Evolutionary conservation across 2,329 filamentous ascomycete genomes (phyloP).

Genomic region (Cladobotryum protrusum): DNA sequence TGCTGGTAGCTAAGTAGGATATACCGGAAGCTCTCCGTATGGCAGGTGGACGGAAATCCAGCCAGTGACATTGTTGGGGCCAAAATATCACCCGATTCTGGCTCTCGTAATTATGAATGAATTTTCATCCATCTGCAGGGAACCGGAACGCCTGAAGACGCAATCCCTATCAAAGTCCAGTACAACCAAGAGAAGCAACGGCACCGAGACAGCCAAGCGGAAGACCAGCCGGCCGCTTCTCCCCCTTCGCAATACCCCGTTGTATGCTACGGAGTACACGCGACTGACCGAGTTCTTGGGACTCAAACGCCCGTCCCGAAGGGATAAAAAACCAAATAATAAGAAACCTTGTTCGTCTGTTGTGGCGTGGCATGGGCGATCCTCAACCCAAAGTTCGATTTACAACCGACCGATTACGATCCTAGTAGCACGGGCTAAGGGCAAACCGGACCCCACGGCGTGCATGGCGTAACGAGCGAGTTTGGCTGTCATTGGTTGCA

Average conservation of each 20-base stretch:
- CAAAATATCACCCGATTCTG: no score
- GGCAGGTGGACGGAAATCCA: neutral
- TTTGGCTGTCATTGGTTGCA: constrained; percentile 5
- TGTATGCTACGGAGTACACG: no score
- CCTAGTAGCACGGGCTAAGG: constrained; percentile 19
- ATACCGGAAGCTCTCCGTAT: neutral
- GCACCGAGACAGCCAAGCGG: no score
- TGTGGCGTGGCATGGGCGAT: constrained; percentile 17
- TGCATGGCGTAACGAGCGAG: constrained; percentile 11
- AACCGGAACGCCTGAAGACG: no score
- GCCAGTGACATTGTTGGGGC: no score
- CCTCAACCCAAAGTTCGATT: constrained; percentile 26
- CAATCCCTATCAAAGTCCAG: no score
- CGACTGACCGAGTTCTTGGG: no score
- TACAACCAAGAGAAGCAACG: no score
- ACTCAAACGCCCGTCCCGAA: neutral
- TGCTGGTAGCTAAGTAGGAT: neutral
- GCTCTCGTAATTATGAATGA: no score
- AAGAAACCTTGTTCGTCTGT: constrained; percentile 5
- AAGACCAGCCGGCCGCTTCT: neutral
- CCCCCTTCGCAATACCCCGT: neutral
- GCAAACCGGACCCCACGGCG: constrained; percentile 20
- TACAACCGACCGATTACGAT: constrained; percentile 12
- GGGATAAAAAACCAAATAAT: neutral
- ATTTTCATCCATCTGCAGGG: no score